Conservation (phyloP, 345 rosid genomes). For the Pelargonium nanum region DNA sequence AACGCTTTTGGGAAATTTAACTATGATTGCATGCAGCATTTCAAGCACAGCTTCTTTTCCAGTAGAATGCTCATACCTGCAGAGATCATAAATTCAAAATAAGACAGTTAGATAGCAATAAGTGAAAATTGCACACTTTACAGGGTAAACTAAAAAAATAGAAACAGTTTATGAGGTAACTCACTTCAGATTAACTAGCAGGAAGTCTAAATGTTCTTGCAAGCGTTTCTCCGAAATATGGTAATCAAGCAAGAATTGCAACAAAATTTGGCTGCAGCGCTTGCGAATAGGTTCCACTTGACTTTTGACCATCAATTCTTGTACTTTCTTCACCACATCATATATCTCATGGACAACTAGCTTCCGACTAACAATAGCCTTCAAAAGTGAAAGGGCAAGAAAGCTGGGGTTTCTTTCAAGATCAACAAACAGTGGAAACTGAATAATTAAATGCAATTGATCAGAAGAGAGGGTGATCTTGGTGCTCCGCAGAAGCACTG, state of each 20-base stretch:
- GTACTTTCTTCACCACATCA: conserved; percentile 52
- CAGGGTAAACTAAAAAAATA: conserved; percentile 2
- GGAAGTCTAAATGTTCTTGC: conserved; percentile 54
- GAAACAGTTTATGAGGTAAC: conserved; percentile 11
- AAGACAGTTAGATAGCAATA: neutral
- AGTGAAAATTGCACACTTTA: neutral
- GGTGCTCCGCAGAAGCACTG: conserved; percentile 52
- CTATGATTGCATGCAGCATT: conserved; percentile 62
- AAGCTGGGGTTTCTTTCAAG: conserved; percentile 61
- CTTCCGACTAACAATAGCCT: conserved; percentile 67
- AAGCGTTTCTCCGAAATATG: conserved; percentile 49
- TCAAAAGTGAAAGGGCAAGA: conserved; percentile 62
- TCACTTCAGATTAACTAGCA: conserved; percentile 59
- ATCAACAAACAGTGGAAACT: conserved; percentile 77
- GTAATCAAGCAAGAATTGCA: conserved; percentile 70
- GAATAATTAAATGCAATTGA: conserved; percentile 53
- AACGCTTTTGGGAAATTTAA: conserved; percentile 45
- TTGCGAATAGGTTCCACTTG: conserved; percentile 57
- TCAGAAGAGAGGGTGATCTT: conserved; percentile 57
- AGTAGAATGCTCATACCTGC: conserved; percentile 70
- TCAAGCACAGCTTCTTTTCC: conserved; percentile 91
- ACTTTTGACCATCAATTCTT: conserved; percentile 76
- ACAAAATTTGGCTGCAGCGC: conserved; percentile 65
- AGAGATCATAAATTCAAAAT: conserved; percentile 5
- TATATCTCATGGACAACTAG: conserved; percentile 79